Base-by-base conservation (phyloP, 306 rosid genomes). In the Parietaria judaica region DNA sequence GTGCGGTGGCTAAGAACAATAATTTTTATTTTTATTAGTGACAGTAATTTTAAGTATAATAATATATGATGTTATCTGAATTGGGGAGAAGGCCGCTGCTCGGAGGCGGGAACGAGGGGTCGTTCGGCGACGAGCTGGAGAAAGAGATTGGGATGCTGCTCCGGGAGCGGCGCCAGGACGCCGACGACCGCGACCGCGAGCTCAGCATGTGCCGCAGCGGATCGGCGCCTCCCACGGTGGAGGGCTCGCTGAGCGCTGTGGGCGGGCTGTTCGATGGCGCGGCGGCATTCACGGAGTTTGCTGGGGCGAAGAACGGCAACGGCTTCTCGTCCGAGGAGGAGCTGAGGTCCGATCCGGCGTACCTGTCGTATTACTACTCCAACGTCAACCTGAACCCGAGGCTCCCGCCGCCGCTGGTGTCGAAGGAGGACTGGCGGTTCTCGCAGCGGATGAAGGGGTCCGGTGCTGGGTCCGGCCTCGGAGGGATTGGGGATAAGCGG, bases 331-430 rank as follows among this genome's bases (percentile, higher is more conserved):
- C 97, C 17, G 97, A 89, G 66, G 97, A 89, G 78, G 89, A 81
- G 68, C 83, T 89, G 47, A 82, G 95, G 95, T 86, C 97, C 70
- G 95, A 89, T 84, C 97, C 97, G 41, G 86, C 92, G 73, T 89
- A 89, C 70, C 73, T 76, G 53, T 65, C 80, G 0, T 89, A 89
- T 66, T 89, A 89, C 70, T 86, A 89, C 72, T 66, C 86, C 43
- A 89, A 89, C 75, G 95, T 78, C 73, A 89, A 89, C 66, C 70
- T 89, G 76, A 89, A 89, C 70, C 95, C 97, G 12, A 68, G 95
- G 38, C 87, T 89, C 65, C 97, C 95, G 0, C 97, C 89, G 71
- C 97, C 97, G 6, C 80, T 84, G 85, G 58, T 84, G 38, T 89
- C 97, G 7, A 90, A 84, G 73, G 95, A 90, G 78, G 95, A 90